phyloP scores from a whole-genome alignment of 371 early-diverging fungal species.

The Modicella reniformis region DNA sequence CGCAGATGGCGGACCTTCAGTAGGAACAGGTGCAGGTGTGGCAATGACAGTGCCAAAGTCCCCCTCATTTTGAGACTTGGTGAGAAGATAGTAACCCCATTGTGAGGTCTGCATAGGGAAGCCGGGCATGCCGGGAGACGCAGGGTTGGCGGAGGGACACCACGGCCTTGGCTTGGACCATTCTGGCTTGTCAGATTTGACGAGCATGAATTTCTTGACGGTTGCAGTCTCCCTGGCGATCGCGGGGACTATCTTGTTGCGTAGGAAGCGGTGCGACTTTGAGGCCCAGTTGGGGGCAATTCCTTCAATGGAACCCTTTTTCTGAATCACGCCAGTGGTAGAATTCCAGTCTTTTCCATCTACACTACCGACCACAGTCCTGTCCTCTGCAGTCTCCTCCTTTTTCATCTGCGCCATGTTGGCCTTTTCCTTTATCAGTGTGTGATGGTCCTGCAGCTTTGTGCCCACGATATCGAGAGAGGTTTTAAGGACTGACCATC shows the following conservation, averaged over 20 bases:
- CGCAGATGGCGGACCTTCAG: constrained; percentile 13
- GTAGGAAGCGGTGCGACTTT: constrained; percentile 31
- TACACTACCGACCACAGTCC: constrained; percentile 24
- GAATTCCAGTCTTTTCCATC: constrained; percentile 21
- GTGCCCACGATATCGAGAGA: constrained; percentile 40
- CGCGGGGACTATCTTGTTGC: constrained; percentile 31
- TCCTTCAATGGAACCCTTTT: not conserved
- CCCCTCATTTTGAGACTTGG: constrained; percentile 19
- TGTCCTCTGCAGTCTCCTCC: constrained; percentile 28
- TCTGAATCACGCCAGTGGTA: constrained; percentile 1
- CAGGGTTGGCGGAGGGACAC: constrained; percentile 40
- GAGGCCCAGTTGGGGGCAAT: constrained; percentile 28
- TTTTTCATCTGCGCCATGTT: constrained; percentile 23
- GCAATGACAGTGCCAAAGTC: constrained; percentile 33
- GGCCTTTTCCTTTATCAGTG: constrained; percentile 28
- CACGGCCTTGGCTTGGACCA: constrained; percentile 41
- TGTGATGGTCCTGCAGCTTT: constrained; percentile 35
- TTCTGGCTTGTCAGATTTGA: constrained; percentile 36
- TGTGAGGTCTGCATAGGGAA: constrained; percentile 41
- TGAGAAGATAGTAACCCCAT: constrained; percentile 47
- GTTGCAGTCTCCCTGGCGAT: constrained; percentile 32
- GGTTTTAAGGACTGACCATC: constrained; percentile 48
- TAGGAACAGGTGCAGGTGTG: constrained; percentile 30
- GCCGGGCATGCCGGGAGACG: constrained; percentile 50
- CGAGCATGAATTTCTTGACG: constrained; percentile 40